Evolutionary conservation across 768 basidiomycete species (phyloP).

Genomic region (Tremella fuciformis): DNA sequence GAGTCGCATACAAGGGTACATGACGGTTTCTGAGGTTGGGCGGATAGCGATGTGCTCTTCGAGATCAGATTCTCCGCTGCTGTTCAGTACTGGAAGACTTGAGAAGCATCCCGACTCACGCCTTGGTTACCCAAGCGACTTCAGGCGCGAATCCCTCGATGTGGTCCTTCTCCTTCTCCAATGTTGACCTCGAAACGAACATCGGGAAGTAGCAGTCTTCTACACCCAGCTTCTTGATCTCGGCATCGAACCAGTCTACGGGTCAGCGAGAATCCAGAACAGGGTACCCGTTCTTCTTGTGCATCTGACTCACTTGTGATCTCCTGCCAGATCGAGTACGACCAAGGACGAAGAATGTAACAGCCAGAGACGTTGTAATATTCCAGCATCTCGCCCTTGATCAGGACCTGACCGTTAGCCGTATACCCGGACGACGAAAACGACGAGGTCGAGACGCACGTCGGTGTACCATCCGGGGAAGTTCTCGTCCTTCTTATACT

Average conservation of each 20-base stretch:
- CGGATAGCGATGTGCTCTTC: slow-evolving; percentile 98
- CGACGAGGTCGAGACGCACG: slow-evolving; percentile 55
- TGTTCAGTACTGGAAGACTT: slow-evolving; percentile 7
- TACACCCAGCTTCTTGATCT: slow-evolving; percentile 91
- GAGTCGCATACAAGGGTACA: slow-evolving; percentile 86
- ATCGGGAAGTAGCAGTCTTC: slow-evolving; percentile 99
- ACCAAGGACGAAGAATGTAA: slow-evolving; percentile 97
- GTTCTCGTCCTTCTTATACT: slow-evolving; percentile 92
- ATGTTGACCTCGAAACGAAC: slow-evolving; percentile 87
- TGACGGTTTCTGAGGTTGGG: slow-evolving; percentile 96
- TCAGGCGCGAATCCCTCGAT: slow-evolving; percentile 99
- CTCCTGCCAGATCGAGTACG: slow-evolving; percentile 92
- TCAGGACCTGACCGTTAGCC: slow-evolving; percentile 64
- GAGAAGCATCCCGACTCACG: slow-evolving; percentile 59
- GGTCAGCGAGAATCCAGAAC: neutral
- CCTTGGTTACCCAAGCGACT: slow-evolving; percentile 99
- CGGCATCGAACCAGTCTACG: slow-evolving; percentile 83
- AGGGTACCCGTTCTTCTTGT: neutral
- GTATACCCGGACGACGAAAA: slow-evolving; percentile 1
- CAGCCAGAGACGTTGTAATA: slow-evolving; percentile 99
- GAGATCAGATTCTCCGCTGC: slow-evolving; percentile 82
- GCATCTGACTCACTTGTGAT: slow-evolving; percentile 70
- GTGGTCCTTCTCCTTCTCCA: slow-evolving; percentile 96
- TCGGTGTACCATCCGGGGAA: slow-evolving; percentile 93
- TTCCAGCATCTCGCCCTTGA: slow-evolving; percentile 98